phyloP scores from a whole-genome alignment of 2,329 filamentous ascomycete genomes.

The Trichoderma oligosporum region DNA sequence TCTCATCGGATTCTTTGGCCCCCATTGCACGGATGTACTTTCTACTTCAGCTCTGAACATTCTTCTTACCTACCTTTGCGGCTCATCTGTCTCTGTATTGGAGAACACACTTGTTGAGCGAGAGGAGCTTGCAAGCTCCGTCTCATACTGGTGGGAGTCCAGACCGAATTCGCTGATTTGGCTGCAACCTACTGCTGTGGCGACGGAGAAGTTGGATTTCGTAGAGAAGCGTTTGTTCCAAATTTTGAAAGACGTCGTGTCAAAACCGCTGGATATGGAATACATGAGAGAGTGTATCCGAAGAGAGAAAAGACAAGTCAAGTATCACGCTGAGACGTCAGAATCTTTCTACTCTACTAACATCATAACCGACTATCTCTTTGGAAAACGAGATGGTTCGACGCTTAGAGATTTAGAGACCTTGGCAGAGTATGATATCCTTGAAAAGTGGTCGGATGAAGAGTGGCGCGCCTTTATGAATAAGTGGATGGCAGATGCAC shows the following conservation, averaged over 20 bases:
- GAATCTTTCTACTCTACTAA: constrained; percentile 77
- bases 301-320: constrained; percentile 75
- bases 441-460: constrained; percentile 76
- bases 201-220: constrained; percentile 75
- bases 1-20: constrained; percentile 80
- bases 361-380: constrained; percentile 89
- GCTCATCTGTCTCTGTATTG: constrained; percentile 86
- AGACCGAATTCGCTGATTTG: constrained; percentile 80
- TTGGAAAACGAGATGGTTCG: constrained; percentile 79
- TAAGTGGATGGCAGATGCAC: constrained; percentile 80
- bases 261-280: constrained; percentile 78
- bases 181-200: constrained; percentile 82
- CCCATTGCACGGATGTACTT: constrained; percentile 68
- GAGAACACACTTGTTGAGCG: constrained; percentile 92
- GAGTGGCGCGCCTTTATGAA: constrained; percentile 80
- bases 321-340: constrained; percentile 77
- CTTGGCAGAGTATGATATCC: constrained; percentile 58
- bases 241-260: constrained; percentile 74
- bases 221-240: constrained; percentile 85
- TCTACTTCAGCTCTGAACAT: constrained; percentile 71
- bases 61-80: constrained; percentile 80
- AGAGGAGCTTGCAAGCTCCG: constrained; percentile 83
- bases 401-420: constrained; percentile 60
- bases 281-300: constrained; percentile 87
- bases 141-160: constrained; percentile 74